Evolutionary conservation across 495 filamentous ascomycete genomes (phyloP).

Genomic region (Mytilinidion resinicola): DNA sequence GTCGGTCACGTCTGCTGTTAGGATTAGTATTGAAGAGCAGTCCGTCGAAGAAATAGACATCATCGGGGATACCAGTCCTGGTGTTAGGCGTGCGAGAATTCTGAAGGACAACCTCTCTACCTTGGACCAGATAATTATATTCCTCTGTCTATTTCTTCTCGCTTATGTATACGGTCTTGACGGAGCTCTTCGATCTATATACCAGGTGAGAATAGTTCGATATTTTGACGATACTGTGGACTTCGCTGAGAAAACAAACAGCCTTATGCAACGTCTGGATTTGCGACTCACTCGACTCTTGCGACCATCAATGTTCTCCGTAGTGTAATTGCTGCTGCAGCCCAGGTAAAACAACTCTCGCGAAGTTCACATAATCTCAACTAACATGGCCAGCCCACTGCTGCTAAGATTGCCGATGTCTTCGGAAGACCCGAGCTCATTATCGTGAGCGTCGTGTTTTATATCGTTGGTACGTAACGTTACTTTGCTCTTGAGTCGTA

Average conservation of each 20-base stretch:
- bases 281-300: constrained; percentile 44
- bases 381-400: constrained; percentile 48
- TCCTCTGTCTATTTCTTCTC: constrained; percentile 44
- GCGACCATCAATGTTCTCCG: constrained; percentile 50
- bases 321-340: constrained; percentile 52
- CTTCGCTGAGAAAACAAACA: constrained; percentile 6
- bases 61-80: constrained; percentile 27
- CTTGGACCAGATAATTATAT: constrained; percentile 41
- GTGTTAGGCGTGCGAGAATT: constrained; percentile 44
- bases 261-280: constrained; percentile 45
- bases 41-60: too few species aligned
- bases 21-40: too few species aligned
- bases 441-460: constrained; percentile 45
- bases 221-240: too few species aligned
- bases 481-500: background rate
- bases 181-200: constrained; percentile 43
- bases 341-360: too few species aligned
- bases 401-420: constrained; percentile 54
- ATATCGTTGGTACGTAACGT: constrained; percentile 20
- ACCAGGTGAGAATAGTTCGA: constrained; percentile 41
- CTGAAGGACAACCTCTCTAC: constrained; percentile 37
- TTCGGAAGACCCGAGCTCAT: constrained; percentile 53
- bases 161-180: constrained; percentile 51
- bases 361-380: too few species aligned
- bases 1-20: too few species aligned